A percentile compares a stretch with the other conserved stretches of the same genome.
phyloP scores from a whole-genome alignment of 805 yeast species.

The Hanseniaspora clermontiae region DNA sequence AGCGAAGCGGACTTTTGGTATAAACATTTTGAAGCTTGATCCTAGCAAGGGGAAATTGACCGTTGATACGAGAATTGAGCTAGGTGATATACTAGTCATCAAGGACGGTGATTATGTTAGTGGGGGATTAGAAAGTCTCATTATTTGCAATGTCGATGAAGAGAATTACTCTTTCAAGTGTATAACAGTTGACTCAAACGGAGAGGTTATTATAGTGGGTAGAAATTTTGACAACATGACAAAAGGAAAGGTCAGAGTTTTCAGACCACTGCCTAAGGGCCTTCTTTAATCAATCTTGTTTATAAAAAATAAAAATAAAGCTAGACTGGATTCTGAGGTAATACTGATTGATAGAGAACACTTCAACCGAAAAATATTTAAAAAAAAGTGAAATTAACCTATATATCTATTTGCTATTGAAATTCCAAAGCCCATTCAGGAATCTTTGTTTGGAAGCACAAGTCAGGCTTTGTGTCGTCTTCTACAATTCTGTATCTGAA shows the following conservation, averaged over 20 bases:
- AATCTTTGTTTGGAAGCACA: slow-evolving; percentile 32
- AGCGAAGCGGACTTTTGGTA: slow-evolving; percentile 62
- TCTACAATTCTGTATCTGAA: slow-evolving; percentile 28
- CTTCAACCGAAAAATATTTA: too few relatives aligned
- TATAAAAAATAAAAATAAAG: too few relatives aligned
- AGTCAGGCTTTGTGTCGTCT: slow-evolving; percentile 14
- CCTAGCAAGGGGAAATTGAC: slow-evolving; percentile 31
- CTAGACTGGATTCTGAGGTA: too few relatives aligned
- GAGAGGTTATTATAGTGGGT: slow-evolving; percentile 45
- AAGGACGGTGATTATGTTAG: slow-evolving; percentile 65
- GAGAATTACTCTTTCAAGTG: slow-evolving; percentile 60
- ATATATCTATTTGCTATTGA: neutral
- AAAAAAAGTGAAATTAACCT: neutral
- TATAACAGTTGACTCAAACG: slow-evolving; percentile 38
- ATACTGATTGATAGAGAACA: neutral
- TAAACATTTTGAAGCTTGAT: slow-evolving; percentile 38
- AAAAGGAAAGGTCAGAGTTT: slow-evolving; percentile 67
- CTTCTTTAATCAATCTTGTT: slow-evolving; percentile 29
- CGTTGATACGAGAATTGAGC: slow-evolving; percentile 49
- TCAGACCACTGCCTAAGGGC: slow-evolving; percentile 62
- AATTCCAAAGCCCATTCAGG: slow-evolving; percentile 37
- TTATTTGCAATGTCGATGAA: slow-evolving; percentile 63
- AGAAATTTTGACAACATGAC: slow-evolving; percentile 62
- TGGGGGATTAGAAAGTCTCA: slow-evolving; percentile 36
- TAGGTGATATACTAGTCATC: slow-evolving; percentile 77